Base-by-base conservation (phyloP, 257 asterid species). In the Orobanche coerulescens region DNA sequence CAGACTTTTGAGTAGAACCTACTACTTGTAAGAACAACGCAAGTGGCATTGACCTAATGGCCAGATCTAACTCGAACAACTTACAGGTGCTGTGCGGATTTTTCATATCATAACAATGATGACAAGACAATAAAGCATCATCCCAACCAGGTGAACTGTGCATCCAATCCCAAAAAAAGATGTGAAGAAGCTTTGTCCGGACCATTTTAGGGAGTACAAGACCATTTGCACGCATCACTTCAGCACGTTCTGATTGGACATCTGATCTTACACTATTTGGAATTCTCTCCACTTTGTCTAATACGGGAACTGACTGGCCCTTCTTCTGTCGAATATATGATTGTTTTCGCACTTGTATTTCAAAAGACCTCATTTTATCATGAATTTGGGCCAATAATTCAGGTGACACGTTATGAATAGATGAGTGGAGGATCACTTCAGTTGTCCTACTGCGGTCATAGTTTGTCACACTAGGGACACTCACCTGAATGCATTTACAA, bases 381-480 rank as follows among this genome's bases (percentile, higher is more conserved):
- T 88, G 96, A 78, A 92, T 88, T 67, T 82, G 85, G 62, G 77
- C 62, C 79, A 78, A 53, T 65, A 87, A 61, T 75, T 86, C 91
- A 52, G 88, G 71, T 64, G 93, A 72, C 36, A 75, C 66, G 13
- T 52, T 72, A 75, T 55, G 71, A 42, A 79, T 70, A 44, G 95
- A 86, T 44, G 95, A 94, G 75, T 86, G 98, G 75, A 92, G 85
- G 68, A 92, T 80, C 70, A 92, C 97, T 40, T 68, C 83, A 36
- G 79, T 78, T 47, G 81, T 77, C 66, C 89, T 82, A 66, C 50
- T 84, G 66, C 87, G 81, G 37, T 87, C 82, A 73, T 85, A 87
- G 75, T 92, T 86, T 40, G 98, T 88, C 74, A 88, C 75, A 46
- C 51, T 79, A 37, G 98, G 98, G 74, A 83, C 79, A 59, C 82